A percentile compares a stretch with the other conserved stretches of the same genome.
Evolutionary conservation across 164 flowering plant species (phyloP).

Genomic region (Platanus orientalis): DNA sequence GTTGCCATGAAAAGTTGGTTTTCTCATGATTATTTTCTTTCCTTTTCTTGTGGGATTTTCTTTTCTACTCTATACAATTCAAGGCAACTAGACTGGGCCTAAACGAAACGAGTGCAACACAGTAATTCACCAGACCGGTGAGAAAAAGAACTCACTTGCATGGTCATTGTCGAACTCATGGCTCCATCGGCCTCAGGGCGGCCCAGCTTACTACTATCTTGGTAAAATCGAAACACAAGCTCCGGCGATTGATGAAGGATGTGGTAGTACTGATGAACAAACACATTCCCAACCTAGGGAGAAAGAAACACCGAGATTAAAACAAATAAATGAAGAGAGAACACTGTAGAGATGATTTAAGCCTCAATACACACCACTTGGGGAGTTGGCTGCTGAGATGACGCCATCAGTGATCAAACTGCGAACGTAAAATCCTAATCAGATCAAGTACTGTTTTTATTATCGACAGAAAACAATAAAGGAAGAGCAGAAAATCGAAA

Average conservation of each 20-base stretch:
- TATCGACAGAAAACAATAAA: not conserved
- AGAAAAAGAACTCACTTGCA: constrained; percentile 40
- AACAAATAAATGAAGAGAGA: not conserved
- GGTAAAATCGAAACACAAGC: constrained; percentile 61
- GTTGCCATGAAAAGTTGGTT: too few relatives aligned
- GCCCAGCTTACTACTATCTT: constrained; percentile 60
- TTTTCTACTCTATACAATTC: too few relatives aligned
- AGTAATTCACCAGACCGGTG: too few relatives aligned
- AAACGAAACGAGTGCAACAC: too few relatives aligned
- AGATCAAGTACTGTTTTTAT: not conserved
- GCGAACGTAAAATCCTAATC: not conserved
- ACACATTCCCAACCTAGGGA: constrained; percentile 73
- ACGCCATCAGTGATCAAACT: constrained; percentile 25
- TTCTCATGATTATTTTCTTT: too few relatives aligned
- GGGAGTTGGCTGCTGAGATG: constrained; percentile 36
- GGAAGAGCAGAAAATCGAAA: not conserved
- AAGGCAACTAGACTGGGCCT: too few relatives aligned
- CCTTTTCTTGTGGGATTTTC: too few relatives aligned
- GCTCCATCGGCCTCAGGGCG: constrained; percentile 54
- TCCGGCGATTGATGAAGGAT: constrained; percentile 66
- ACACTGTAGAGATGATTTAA: not conserved
- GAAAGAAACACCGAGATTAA: not conserved
- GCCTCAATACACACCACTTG: constrained; percentile 34
- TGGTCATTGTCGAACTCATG: constrained; percentile 55
- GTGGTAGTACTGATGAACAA: constrained; percentile 68